Base-by-base conservation (phyloP, 495 filamentous ascomycete species). In the Hyaloscypha hepaticicola region DNA sequence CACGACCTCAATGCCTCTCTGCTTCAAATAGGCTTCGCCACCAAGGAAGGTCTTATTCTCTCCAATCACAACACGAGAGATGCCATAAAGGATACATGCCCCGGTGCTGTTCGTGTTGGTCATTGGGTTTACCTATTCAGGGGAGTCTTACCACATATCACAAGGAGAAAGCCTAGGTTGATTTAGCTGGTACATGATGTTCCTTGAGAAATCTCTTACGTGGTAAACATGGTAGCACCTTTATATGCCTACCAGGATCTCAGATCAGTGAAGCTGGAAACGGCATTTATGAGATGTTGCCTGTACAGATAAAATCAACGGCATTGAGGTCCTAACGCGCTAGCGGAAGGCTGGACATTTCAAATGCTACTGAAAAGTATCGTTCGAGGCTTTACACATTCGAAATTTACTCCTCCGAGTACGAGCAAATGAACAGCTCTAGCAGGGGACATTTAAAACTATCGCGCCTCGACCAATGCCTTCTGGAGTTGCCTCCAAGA, bases 211-310 rank as follows among this genome's bases (percentile, higher is more conserved):
- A 7, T 24, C 22, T 14, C 49, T 52, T 28, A 63, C 1, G 92
- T 94, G 9, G 91, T 95, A 75, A 91, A 95, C 88, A 95, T 92
- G 5, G 91, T 95, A 49, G 86, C 75, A 49, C 89, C 88, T 68
- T 80, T 76, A 75, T 93, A 95, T 22, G 84, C 83, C 0, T 45
- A 45, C 12, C 38, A 8, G 16, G 38, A 45, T 45, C 38, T 45
- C 31, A 12, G 31, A 12, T 33, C n/a, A n/a, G n/a, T n/a, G n/a
- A n/a, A n/a, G n/a, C n/a, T n/a, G n/a, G n/a, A n/a, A n/a, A n/a
- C n/a, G n/a, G n/a, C n/a, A n/a, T n/a, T n/a, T n/a, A n/a, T n/a
- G n/a, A n/a, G n/a, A n/a, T n/a, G n/a, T n/a, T n/a, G n/a, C n/a
- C n/a, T n/a, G n/a, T n/a, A n/a, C n/a, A n/a, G n/a, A n/a, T n/a